Conservation (phyloP, 805 yeast genomes). For the Saccharomycopsis fibuligera region DNA sequence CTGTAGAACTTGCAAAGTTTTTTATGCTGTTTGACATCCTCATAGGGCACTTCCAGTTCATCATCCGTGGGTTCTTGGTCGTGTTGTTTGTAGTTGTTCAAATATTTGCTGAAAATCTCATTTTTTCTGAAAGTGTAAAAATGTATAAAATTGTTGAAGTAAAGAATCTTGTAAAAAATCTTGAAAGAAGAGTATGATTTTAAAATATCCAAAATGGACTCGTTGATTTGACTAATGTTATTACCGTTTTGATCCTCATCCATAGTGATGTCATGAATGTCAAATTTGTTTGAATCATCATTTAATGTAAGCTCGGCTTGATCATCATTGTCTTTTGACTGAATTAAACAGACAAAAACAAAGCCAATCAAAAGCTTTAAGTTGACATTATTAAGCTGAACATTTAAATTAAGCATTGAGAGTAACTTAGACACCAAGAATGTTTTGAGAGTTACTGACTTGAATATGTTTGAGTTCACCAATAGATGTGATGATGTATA, state of each 20-base stretch:
- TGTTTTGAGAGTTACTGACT: slow-evolving; percentile 3
- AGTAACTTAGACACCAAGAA: slow-evolving; percentile 17
- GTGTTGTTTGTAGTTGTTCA: background rate
- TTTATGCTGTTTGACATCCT: background rate
- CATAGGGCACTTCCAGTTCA: slow-evolving; percentile 1
- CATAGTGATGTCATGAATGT: slow-evolving; percentile 12
- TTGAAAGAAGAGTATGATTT: slow-evolving; percentile 17
- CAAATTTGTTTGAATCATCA: slow-evolving; percentile 2
- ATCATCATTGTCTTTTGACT: background rate
- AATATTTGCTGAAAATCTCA: slow-evolving; percentile 2
- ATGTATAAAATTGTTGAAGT: slow-evolving; percentile 17
- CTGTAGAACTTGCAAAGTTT: background rate
- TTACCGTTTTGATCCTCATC: slow-evolving; percentile 19
- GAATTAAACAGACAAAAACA: slow-evolving; percentile 13
- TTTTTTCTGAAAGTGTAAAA: slow-evolving; percentile 5
- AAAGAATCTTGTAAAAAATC: slow-evolving; percentile 20
- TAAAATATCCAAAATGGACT: slow-evolving; percentile 13
- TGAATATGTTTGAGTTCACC: slow-evolving; percentile 12
- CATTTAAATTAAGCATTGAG: slow-evolving; percentile 19
- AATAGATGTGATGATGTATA: slow-evolving; percentile 13
- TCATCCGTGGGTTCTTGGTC: background rate
- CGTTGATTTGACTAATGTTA: slow-evolving; percentile 9
- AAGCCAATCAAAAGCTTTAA: slow-evolving; percentile 20
- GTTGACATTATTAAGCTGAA: slow-evolving; percentile 17
- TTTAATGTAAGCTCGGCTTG: background rate